phyloP scores from a whole-genome alignment of 2,329 filamentous ascomycete genomes.

The Didymella pomorum region DNA sequence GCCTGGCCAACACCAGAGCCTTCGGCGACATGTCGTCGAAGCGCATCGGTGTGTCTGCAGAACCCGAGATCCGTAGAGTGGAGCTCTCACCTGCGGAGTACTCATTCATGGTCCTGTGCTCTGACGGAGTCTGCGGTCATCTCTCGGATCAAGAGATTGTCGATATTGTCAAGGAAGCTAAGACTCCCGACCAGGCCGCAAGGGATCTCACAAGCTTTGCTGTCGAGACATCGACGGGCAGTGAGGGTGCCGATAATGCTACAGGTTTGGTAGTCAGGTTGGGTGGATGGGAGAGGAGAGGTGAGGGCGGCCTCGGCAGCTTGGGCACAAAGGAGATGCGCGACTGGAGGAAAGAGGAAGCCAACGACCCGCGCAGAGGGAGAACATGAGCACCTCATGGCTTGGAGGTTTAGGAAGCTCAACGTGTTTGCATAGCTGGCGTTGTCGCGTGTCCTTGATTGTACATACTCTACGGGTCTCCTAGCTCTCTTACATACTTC shows the following conservation, averaged over 20 bases:
- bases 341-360: constrained; percentile 82
- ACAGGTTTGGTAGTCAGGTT: constrained; percentile 69
- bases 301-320: constrained; percentile 86
- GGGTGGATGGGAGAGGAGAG: constrained; percentile 72
- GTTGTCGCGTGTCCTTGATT: constrained; percentile 6
- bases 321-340: constrained; percentile 91
- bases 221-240: constrained; percentile 74
- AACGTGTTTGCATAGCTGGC: constrained; percentile 16
- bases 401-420: neutral
- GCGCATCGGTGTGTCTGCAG: constrained; percentile 90
- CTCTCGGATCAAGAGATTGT: constrained; percentile 94
- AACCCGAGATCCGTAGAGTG: constrained; percentile 83
- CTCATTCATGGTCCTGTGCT: constrained; percentile 86
- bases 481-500: constrained; percentile 3
- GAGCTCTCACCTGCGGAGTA: constrained; percentile 86
- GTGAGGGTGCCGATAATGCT: constrained; percentile 64
- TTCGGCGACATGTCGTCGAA: constrained; percentile 95
- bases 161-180: constrained; percentile 92
- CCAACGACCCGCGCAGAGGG: constrained; percentile 78
- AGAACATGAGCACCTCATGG: constrained; percentile 56
- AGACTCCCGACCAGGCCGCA: constrained; percentile 86
- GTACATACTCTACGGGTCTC: constrained; percentile 13
- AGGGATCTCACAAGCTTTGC: constrained; percentile 83
- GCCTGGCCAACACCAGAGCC: constrained; percentile 89
- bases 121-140: constrained; percentile 86